These are phyloP conservation scores for Euphorbia schlechtendalii DNA, from an alignment of 441 rosid species.

Conservation along the genomic window DNA sequence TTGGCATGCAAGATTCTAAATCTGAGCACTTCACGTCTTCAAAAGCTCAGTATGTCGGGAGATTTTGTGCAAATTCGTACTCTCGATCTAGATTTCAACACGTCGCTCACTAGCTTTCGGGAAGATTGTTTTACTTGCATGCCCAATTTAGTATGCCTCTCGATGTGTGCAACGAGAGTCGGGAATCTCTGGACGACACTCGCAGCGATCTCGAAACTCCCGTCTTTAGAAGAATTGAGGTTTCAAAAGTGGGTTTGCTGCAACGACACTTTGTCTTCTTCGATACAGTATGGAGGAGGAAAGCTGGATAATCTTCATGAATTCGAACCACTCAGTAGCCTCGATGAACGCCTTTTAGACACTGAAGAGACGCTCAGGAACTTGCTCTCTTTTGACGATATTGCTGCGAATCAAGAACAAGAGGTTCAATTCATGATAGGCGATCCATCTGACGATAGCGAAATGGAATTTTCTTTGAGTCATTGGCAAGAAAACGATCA, in stretches of 20 bases:
- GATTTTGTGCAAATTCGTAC: constrained; percentile 53
- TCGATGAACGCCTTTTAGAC: constrained; percentile 27
- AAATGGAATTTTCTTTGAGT: constrained; percentile 55
- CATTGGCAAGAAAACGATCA: constrained; percentile 35
- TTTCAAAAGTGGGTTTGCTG: constrained; percentile 70
- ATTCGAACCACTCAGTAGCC: constrained; percentile 19
- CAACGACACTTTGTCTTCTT: constrained; percentile 35
- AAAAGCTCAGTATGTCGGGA: constrained; percentile 76
- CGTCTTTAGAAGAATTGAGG: constrained; percentile 54
- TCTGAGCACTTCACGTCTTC: constrained; percentile 52
- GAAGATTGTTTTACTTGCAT: constrained; percentile 78
- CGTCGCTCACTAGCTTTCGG: constrained; percentile 54
- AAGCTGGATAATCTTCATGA: constrained; percentile 27
- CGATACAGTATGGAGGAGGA: constrained; percentile 22
- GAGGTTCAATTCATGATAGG: constrained; percentile 30
- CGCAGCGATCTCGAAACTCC: constrained; percentile 72
- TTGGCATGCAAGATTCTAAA: constrained; percentile 64
- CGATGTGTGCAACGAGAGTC: constrained; percentile 78
- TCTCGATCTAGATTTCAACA: constrained; percentile 43
- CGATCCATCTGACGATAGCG: constrained; percentile 54
- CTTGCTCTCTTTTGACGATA: constrained; percentile 28
- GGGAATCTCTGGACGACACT: constrained; percentile 77
- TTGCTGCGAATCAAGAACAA: constrained; percentile 28
- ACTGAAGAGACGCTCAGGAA: constrained; percentile 36
- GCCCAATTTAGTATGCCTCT: constrained; percentile 67